A percentile compares a stretch with the other conserved stretches of the same genome.
Conservation (phyloP, 2,329 filamentous ascomycete genomes). For the Venturia pyrina region DNA sequence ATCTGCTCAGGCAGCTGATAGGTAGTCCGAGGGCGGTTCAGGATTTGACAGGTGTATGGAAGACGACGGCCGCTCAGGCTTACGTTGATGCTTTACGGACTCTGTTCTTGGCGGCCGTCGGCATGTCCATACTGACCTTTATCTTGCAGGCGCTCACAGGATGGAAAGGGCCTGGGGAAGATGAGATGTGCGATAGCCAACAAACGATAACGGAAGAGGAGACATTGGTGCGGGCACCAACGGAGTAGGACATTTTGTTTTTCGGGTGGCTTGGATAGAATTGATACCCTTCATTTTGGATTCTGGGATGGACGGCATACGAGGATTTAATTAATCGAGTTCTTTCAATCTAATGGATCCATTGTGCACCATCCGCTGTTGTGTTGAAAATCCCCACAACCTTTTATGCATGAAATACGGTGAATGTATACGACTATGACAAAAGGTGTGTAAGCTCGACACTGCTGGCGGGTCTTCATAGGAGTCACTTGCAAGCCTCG, state of each 20-base stretch:
- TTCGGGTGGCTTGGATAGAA: not conserved
- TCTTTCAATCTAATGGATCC: no score
- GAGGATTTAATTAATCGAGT: not conserved
- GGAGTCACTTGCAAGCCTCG: no score
- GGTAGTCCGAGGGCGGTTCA: conserved; percentile 49
- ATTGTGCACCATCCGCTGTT: no score
- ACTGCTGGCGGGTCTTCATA: no score
- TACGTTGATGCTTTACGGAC: conserved; percentile 45
- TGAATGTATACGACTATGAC: no score
- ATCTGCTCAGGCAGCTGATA: conserved; percentile 44
- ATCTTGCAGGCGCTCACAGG: conserved; percentile 49
- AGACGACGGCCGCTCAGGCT: conserved; percentile 39
- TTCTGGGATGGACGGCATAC: not conserved
- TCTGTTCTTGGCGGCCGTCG: conserved; percentile 43
- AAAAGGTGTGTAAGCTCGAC: no score
- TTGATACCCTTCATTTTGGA: not conserved
- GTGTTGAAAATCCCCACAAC: no score
- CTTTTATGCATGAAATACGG: no score
- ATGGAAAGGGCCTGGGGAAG: conserved; percentile 33
- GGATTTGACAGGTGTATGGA: conserved; percentile 38
- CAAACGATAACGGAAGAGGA: not conserved
- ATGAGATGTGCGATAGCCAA: not conserved
- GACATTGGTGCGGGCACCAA: not conserved
- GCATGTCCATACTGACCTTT: conserved; percentile 38
- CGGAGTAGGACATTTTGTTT: not conserved